A percentile compares a stretch with the other conserved stretches of the same genome.
These are phyloP conservation scores for Stromatinia cepivora DNA, from an alignment of 2,329 filamentous ascomycete species.

Conservation along the genomic window DNA sequence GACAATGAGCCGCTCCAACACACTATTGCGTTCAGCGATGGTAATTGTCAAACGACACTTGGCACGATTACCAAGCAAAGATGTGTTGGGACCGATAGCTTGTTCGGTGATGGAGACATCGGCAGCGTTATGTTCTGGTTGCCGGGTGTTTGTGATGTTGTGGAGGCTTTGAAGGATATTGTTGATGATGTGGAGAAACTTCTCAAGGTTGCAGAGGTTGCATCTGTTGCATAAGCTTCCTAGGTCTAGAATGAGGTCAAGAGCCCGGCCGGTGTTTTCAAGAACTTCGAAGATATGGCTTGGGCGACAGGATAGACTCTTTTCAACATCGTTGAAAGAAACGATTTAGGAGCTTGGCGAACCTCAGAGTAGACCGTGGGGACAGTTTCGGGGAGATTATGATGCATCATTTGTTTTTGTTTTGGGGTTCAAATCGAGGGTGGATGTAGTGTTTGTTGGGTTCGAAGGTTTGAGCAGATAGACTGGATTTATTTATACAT, in stretches of 20 bases:
- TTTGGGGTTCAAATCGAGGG: neutral
- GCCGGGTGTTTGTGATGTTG: neutral
- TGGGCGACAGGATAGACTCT: no score
- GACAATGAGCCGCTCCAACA: neutral
- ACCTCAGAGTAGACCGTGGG: no score
- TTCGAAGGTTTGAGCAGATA: no score
- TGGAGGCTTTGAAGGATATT: neutral
- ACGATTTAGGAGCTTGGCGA: no score
- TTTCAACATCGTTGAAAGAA: no score
- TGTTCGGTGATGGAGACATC: neutral
- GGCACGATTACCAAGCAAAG: neutral
- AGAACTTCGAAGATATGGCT: neutral
- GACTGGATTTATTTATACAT: no score
- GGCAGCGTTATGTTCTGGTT: neutral
- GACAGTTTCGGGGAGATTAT: neutral
- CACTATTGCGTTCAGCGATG: neutral
- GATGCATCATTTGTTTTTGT: neutral
- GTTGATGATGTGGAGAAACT: neutral
- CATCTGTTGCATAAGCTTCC: neutral
- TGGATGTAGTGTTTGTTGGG: neutral
- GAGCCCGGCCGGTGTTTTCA: no score
- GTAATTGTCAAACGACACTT: neutral
- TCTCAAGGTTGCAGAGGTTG: neutral
- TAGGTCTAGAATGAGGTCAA: neutral
- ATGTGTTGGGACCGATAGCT: neutral